Base-by-base conservation (phyloP, 73 alveolate species). In the Tetrahymena borealis region DNA sequence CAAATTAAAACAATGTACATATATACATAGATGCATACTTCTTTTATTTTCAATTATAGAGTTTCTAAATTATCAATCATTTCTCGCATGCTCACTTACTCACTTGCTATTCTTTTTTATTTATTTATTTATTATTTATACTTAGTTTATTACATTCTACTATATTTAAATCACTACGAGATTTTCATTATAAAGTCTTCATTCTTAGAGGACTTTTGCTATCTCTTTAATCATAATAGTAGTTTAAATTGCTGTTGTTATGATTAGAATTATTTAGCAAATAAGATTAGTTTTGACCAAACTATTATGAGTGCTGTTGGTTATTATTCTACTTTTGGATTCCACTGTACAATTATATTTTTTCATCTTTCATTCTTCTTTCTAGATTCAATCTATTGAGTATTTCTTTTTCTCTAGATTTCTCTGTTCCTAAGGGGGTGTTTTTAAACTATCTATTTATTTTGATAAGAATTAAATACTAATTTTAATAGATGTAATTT, bases 311-410 rank as follows among this genome's bases (percentile, higher is more conserved):
- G 4, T 1, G 28, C 38, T 60, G 28, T 24, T 0, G 20, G 10
- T 60, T 60, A 20, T 60, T 60, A 28, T 16, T 20, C 28, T 60
- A n/a, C 28, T 60, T 60, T n/a, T 60, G 28, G 28, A 60, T 60
- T n/a, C 85, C 85, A 60, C 85, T 60, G 15, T 20, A 60, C 4
- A 60, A 35, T 9, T 60, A 9, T 24, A 60, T 60, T 60, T 60
- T 60, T 60, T 60, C 85, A 60, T 60, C 85, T 60, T 60, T 60
- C 85, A 60, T 60, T 60, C 85, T 60, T 60, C 85, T 60, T 60
- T 60, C 85, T 60, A 60, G 28, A 60, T 60, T 60, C n/a, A 60
- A 35, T 20, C 85, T 60, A 20, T 60, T 60, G n/a, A 60, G 28
- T 13, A 60, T 60, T 60, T 60, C 85, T 9, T 60, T 60, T 60